phyloP scores from a whole-genome alignment of 306 rosid genomes.

The Alnus rubra region DNA sequence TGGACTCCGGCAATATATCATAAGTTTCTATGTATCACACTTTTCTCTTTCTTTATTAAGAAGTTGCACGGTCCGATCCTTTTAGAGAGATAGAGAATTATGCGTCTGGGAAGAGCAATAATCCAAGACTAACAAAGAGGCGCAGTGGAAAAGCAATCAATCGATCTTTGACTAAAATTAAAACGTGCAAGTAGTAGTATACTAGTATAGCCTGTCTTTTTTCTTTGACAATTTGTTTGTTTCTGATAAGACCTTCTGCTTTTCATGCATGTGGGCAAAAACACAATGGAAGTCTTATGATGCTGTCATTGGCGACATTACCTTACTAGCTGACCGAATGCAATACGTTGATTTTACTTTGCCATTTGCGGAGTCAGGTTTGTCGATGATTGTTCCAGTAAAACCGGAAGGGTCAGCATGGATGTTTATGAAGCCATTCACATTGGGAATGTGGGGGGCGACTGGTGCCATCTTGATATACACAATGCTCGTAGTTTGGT shows the following conservation, averaged over 20 bases:
- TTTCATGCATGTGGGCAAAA: constrained; percentile 27
- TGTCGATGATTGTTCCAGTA: constrained; percentile 52
- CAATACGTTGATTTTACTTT: constrained; percentile 60
- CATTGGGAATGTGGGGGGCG: constrained; percentile 61
- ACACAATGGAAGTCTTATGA: constrained; percentile 51
- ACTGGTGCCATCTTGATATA: constrained; percentile 46
- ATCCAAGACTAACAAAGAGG: too few species aligned
- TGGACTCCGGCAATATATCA: too few species aligned
- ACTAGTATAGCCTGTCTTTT: not conserved
- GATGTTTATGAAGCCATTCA: constrained; percentile 72
- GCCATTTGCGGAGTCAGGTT: constrained; percentile 63
- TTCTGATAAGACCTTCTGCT: too few species aligned
- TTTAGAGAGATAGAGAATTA: not conserved
- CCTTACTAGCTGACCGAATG: constrained; percentile 46
- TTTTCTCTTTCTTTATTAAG: not conserved
- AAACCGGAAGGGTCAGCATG: constrained; percentile 36
- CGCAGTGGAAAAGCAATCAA: too few species aligned
- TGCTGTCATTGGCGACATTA: constrained; percentile 64
- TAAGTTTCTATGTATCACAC: too few species aligned
- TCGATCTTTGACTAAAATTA: not conserved
- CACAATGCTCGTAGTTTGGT: constrained; percentile 60
- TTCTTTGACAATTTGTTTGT: not conserved
- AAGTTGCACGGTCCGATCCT: not conserved
- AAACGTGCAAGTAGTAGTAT: not conserved
- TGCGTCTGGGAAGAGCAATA: not conserved